Percentiles rank a stretch among this genome's conserved stretches.
These are phyloP conservation scores for Microcos paniculata DNA, from an alignment of 345 rosid genomes.

Conservation along the genomic window DNA sequence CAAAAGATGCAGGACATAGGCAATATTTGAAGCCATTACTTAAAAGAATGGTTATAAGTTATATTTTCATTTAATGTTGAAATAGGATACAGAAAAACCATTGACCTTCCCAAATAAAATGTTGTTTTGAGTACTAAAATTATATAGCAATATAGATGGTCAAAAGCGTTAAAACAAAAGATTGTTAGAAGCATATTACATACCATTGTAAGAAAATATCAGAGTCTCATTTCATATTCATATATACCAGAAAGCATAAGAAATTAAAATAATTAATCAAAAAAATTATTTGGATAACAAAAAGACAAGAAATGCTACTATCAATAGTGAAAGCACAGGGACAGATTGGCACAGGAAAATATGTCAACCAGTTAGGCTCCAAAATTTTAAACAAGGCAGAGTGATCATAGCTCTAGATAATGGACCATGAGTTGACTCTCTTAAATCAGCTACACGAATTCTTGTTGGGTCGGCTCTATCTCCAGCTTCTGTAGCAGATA, in stretches of 20 bases:
- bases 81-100: not conserved
- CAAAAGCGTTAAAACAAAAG: too few species aligned
- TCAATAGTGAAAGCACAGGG: not conserved
- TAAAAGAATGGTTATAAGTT: not conserved
- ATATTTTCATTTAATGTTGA: not conserved
- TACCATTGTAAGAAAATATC: not conserved
- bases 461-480: conserved; percentile 98
- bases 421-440: conserved; percentile 90
- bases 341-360: not conserved
- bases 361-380: not conserved
- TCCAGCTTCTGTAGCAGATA: conserved; percentile 97
- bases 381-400: conserved; percentile 16
- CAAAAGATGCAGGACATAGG: not conserved
- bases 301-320: not conserved
- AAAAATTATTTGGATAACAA: not conserved
- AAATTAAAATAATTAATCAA: not conserved
- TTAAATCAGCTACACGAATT: conserved; percentile 86
- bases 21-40: not conserved
- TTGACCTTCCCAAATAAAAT: not conserved
- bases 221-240: not conserved
- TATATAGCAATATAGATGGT: not conserved
- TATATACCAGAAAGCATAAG: not conserved
- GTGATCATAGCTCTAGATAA: conserved; percentile 71
- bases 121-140: not conserved
- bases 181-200: not conserved